A percentile compares a stretch with the other conserved stretches of the same genome.
Evolutionary conservation across 352 stramenopile genomes (phyloP).

Genomic region (Globisporangium nagaii): DNA sequence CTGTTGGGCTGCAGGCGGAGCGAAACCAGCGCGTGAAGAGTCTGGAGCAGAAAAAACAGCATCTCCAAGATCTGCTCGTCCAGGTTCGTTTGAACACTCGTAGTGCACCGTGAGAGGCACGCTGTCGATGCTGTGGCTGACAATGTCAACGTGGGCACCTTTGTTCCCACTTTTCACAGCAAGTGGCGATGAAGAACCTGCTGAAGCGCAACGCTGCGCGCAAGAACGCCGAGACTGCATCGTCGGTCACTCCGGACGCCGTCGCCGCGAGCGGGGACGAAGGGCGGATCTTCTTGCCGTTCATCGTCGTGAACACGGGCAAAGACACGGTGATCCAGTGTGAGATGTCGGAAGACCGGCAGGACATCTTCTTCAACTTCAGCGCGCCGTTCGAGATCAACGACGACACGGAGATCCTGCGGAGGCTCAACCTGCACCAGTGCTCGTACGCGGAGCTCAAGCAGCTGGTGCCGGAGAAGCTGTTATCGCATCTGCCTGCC

Average conservation of each 20-base stretch:
- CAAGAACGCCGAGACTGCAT: slow-evolving; percentile 39
- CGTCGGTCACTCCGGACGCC: slow-evolving; percentile 5
- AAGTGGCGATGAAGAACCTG: slow-evolving; percentile 94
- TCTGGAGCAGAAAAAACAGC: slow-evolving; percentile 85
- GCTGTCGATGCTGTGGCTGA: too few species aligned
- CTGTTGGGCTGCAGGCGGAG: slow-evolving; percentile 56
- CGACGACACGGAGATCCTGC: slow-evolving; percentile 96
- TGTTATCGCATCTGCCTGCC: slow-evolving; percentile 70
- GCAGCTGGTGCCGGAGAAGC: slow-evolving; percentile 66
- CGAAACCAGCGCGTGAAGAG: slow-evolving; percentile 72
- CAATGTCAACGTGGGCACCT: too few species aligned
- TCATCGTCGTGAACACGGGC: slow-evolving; percentile 95
- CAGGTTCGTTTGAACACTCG: too few species aligned
- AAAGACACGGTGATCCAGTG: slow-evolving; percentile 94
- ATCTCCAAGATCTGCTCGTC: slow-evolving; percentile 90
- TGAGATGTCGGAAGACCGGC: slow-evolving; percentile 94
- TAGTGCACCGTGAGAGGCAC: too few species aligned
- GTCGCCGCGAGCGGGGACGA: slow-evolving; percentile 31
- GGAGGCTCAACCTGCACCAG: slow-evolving; percentile 90
- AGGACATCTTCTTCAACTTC: slow-evolving; percentile 98
- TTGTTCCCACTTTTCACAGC: slow-evolving; percentile 22
- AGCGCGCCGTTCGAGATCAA: slow-evolving; percentile 96
- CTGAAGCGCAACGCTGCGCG: slow-evolving; percentile 82
- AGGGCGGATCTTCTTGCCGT: slow-evolving; percentile 92
- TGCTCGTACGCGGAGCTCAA: slow-evolving; percentile 56